Base-by-base conservation (phyloP, 257 asterid species). In the Ophiorrhiza pumila region DNA sequence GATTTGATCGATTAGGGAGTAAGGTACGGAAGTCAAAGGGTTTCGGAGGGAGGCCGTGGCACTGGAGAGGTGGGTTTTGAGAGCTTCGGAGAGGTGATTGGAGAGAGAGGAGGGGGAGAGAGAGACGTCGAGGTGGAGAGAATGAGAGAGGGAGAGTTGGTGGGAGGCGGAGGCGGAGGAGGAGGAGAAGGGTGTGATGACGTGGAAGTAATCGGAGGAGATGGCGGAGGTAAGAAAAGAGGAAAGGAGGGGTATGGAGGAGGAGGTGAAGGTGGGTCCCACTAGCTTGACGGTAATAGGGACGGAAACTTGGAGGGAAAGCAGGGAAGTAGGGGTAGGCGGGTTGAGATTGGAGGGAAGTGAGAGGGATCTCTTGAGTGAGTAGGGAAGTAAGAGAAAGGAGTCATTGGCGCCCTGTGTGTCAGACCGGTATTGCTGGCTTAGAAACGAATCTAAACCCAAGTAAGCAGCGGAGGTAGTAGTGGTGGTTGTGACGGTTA, bases 191-290 rank as follows among this genome's bases (percentile, higher is more conserved):
- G 96, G 96, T 55, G 96, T 83, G 86, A 90, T 91, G 84, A 91
- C 96, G 83, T 89, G 97, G 96, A 84, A 93, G 76, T 65, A 85
- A 74, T 90, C 96, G 86, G 94, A 84, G 78, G 97, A 84, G 78
- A 91, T 60, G 72, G 94, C 77, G 76, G 97, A 89, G 63, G 75
- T 9, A 79, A 93, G 35, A 83, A 85, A 88, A 72, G 96, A 87
- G 53, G 92, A 71, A 64, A 93, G 88, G 45, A 80, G 81, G 66
- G 91, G 61, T 1, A 87, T 84, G 34, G 97, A 85, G 68, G 91
- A 81, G 41, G 92, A 69, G n/a, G 87, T 31, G 87, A 93, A 93
- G 49, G 89, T 73, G 73, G 89, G 62, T 0, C 98, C 98, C 2
- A 93, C 96, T 13, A 93, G 81, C 82, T 88, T 96, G 61, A 93